Base-by-base conservation (phyloP, 129 eudicot species). In the Flaveria ramosissima region DNA sequence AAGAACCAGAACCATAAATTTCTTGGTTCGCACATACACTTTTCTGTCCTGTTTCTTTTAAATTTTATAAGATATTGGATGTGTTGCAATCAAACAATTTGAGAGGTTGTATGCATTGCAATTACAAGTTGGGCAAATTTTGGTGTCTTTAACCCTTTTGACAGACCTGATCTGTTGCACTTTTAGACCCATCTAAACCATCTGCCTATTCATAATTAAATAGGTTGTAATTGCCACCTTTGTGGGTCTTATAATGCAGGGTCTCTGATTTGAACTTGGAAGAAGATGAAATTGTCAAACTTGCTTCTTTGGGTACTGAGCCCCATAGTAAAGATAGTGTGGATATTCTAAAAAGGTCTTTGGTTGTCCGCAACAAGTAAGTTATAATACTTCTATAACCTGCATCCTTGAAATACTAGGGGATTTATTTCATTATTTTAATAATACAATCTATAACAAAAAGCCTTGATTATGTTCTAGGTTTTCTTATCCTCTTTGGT, bases 291-390 rank as follows among this genome's bases (percentile, higher is more conserved):
- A 86, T 91, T 73, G 75, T 86, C 78, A 94, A 89, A 84, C 86
- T 89, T 55, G 92, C 92, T 75, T 84, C 92, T 42, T 71, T 91
- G 47, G 92, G 89, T 16, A 81, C 81, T 32, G 86, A 87, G 66
- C 70, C 69, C 46, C 81, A 84, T 76, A 83, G 70, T 75, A 88
- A 79, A 63, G 93, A 84, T 57, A 82, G 78, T 16, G 67, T 82
- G 24, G 92, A 87, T 80, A 83, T 84, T 73, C 71, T 94, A 71
- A 84, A 68, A 51, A 87, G 77, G 78, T 87, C 92, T 1, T 70
- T 94, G 83, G 82, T 78, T 39, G 81, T 73, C 30, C 93, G 92
- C 47, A 83, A 84, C 86, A 86, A 84, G 99, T 94, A 84, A 79
- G 96, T 12, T 32, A 16, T 27, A 51, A 39, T 48, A 17, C 43